Conservation (phyloP, 108 stramenopile species). For the Skeletonema costatum region DNA sequence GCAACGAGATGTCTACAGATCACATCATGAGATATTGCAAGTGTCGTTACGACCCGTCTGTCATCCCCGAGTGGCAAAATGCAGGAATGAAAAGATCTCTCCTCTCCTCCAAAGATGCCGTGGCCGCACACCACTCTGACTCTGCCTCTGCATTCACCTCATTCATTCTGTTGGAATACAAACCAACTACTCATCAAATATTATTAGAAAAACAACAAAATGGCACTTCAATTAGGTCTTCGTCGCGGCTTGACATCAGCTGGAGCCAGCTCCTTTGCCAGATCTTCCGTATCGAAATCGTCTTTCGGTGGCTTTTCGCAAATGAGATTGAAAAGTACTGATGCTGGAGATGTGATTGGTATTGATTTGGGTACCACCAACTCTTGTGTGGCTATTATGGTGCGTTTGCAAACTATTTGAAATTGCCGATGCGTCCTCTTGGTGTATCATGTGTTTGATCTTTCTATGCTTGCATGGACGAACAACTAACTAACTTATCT, state of each 20-base stretch:
- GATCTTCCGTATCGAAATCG: slow-evolving; percentile 11
- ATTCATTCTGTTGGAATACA: neutral
- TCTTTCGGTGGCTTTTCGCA: slow-evolving; percentile 11
- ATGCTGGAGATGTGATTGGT: slow-evolving; percentile 97
- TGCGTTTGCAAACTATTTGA: slow-evolving; percentile 45
- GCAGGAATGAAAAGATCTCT: neutral
- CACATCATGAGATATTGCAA: neutral
- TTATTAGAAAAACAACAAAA: neutral
- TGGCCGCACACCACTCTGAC: no score
- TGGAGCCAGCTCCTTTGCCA: neutral
- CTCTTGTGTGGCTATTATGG: slow-evolving; percentile 99
- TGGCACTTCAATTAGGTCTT: slow-evolving; percentile 48
- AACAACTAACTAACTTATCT: neutral
- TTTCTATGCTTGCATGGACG: neutral
- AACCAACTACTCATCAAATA: neutral
- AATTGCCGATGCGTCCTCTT: neutral
- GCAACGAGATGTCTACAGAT: neutral
- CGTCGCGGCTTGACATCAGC: slow-evolving; percentile 22
- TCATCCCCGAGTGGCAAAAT: neutral
- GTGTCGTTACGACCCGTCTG: neutral
- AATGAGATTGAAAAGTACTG: slow-evolving; percentile 57
- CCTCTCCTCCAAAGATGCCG: neutral
- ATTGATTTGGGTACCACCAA: slow-evolving; percentile 99
- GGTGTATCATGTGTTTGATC: neutral
- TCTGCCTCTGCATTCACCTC: neutral